Evolutionary conservation across 345 rosid species (phyloP).

Genomic region (Linum lewisii): DNA sequence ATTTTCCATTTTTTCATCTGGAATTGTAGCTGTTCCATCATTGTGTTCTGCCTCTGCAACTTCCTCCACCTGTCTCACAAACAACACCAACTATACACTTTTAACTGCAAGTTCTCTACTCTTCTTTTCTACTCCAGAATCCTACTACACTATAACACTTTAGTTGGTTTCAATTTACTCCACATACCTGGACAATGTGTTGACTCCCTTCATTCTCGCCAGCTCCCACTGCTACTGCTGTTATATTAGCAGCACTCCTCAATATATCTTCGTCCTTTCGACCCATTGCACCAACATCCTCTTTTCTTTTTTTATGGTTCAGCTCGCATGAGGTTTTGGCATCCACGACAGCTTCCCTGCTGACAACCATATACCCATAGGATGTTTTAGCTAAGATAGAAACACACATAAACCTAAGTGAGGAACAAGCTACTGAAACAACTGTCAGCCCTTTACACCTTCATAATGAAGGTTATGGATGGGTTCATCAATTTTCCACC

Average conservation of each 20-base stretch:
- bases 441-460: too few species aligned
- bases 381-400: background rate
- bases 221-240: conserved; percentile 32
- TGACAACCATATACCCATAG: conserved; percentile 18
- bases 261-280: conserved; percentile 24
- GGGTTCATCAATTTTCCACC: too few species aligned
- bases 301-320: conserved; percentile 21
- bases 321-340: conserved; percentile 17
- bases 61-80: background rate
- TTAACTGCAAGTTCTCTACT: background rate
- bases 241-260: conserved; percentile 20
- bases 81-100: background rate
- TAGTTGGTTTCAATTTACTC: background rate
- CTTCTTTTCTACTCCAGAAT: background rate
- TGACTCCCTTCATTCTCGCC: conserved; percentile 48
- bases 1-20: background rate
- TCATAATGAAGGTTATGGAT: too few species aligned
- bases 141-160: background rate
- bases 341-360: conserved; percentile 28
- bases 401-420: background rate
- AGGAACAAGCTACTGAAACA: too few species aligned
- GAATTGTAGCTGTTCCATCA: background rate
- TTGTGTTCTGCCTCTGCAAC: background rate
- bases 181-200: conserved; percentile 13
- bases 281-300: conserved; percentile 26